A percentile compares a stretch with the other conserved stretches of the same genome.
These are phyloP conservation scores for Saturnispora saitoi DNA, from an alignment of 805 yeast genomes.

Conservation along the genomic window DNA sequence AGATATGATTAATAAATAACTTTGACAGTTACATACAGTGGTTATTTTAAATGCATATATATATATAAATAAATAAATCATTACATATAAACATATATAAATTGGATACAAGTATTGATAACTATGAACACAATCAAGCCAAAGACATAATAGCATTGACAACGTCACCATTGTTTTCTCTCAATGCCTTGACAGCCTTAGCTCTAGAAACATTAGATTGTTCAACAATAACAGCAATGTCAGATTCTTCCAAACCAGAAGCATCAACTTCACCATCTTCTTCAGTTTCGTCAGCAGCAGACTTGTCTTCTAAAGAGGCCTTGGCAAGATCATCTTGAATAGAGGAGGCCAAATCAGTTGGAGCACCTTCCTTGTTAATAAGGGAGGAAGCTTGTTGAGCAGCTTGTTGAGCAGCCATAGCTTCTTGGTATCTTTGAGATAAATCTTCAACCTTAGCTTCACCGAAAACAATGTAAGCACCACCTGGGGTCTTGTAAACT, in stretches of 20 bases:
- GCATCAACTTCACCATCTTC: conserved; percentile 69
- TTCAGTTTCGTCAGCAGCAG: conserved; percentile 31
- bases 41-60: too few species aligned
- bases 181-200: conserved; percentile 88
- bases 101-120: not conserved
- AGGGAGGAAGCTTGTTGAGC: conserved; percentile 41
- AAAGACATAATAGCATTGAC: conserved; percentile 93
- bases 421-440: conserved; percentile 77
- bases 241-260: conserved; percentile 73
- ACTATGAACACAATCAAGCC: conserved; percentile 14
- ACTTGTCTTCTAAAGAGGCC: conserved; percentile 38
- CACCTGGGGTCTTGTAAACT: conserved; percentile 87
- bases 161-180: conserved; percentile 83
- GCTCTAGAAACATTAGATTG: conserved; percentile 86
- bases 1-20: too few species aligned
- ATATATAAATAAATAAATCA: not conserved
- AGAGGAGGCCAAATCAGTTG: conserved; percentile 44
- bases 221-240: conserved; percentile 77
- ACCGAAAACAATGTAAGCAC: conserved; percentile 95
- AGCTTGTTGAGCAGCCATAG: conserved; percentile 69
- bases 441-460: conserved; percentile 95
- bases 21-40: too few species aligned
- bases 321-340: conserved; percentile 77
- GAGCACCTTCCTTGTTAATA: conserved; percentile 26
- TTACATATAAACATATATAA: not conserved